Conservation (phyloP, 164 flowering plant genomes). For the Umbellularia californica region DNA sequence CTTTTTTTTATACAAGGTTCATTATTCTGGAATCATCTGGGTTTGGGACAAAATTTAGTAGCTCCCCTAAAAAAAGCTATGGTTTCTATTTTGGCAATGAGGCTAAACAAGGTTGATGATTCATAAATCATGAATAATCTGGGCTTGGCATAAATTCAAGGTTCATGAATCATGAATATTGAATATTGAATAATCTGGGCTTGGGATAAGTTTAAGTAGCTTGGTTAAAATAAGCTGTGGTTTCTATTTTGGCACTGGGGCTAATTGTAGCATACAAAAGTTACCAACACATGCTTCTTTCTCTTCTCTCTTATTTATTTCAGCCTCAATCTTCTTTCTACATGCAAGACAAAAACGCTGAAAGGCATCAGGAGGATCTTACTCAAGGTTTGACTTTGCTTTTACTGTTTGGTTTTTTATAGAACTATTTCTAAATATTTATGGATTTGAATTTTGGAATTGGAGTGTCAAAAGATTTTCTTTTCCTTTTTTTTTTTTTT, state of each 20-base stretch:
- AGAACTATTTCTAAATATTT: not conserved
- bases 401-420: constrained; percentile 1
- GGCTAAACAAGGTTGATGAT: not conserved
- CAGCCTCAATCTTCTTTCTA: not conserved
- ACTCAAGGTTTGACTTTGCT: not conserved
- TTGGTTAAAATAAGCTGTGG: not conserved
- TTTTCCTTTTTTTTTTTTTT: not conserved
- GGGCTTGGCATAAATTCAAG: not conserved
- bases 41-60: too few species aligned
- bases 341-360: not conserved
- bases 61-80: too few species aligned
- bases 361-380: not conserved
- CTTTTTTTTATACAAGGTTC: too few species aligned
- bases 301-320: not conserved
- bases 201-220: not conserved
- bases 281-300: not conserved
- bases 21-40: too few species aligned
- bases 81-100: too few species aligned
- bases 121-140: too few species aligned
- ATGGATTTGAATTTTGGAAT: not conserved
- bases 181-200: not conserved
- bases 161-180: not conserved
- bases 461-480: not conserved
- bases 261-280: not conserved
- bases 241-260: not conserved